phyloP scores from a whole-genome alignment of 495 filamentous ascomycete species.

The Mytilinidion resinicola region DNA sequence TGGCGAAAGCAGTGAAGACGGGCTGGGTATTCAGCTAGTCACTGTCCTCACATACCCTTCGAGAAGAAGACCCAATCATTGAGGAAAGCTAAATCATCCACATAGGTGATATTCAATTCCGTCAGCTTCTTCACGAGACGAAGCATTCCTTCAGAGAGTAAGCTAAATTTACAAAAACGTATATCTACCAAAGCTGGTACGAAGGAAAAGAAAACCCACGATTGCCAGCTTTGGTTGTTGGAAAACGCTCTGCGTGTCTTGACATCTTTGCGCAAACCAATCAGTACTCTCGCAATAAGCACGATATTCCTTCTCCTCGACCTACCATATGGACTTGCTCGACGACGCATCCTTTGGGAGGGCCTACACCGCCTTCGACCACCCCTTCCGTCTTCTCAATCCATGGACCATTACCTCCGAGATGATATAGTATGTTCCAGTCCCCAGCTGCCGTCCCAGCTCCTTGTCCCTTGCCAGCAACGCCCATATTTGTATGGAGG shows the following conservation, averaged over 20 bases:
- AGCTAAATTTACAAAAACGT: background rate
- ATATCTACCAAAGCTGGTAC: background rate
- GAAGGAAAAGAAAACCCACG: constrained; percentile 37
- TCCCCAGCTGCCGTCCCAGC: constrained; percentile 12
- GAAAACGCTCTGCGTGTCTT: constrained; percentile 54
- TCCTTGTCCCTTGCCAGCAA: background rate
- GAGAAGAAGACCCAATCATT: constrained; percentile 55
- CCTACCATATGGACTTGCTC: constrained; percentile 56
- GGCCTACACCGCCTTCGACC: constrained; percentile 38
- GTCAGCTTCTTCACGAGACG: constrained; percentile 43
- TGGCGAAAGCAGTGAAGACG: too few relatives aligned
- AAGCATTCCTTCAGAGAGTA: constrained; percentile 43
- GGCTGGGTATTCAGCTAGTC: too few relatives aligned
- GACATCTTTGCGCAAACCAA: constrained; percentile 43
- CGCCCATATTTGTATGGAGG: background rate
- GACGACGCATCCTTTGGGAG: constrained; percentile 45
- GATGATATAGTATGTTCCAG: constrained; percentile 53
- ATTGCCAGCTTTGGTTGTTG: constrained; percentile 45
- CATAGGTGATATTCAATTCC: constrained; percentile 37
- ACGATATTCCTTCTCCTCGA: background rate
- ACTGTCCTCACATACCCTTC: constrained; percentile 25
- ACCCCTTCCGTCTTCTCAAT: constrained; percentile 46
- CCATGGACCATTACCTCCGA: constrained; percentile 57
- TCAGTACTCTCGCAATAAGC: constrained; percentile 10
- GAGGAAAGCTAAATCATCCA: constrained; percentile 48